phyloP scores from a whole-genome alignment of 2,329 filamentous ascomycete genomes.

The Talaromyces sp. region DNA sequence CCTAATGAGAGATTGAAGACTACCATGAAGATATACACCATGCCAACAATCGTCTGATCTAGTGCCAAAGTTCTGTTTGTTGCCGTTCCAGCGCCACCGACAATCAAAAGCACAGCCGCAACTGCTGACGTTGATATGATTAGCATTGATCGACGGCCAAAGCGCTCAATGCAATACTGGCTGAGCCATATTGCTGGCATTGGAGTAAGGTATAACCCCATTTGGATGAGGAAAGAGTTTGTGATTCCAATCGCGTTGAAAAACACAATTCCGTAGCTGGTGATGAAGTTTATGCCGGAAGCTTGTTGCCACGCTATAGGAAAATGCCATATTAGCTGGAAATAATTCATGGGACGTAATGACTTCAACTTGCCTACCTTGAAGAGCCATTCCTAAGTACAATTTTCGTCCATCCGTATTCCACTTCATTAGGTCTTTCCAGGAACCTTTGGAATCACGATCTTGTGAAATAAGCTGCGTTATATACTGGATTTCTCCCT shows the following conservation, averaged over 20 bases:
- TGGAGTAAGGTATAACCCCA: not conserved
- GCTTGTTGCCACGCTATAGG: slow-evolving; percentile 45
- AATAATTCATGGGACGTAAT: slow-evolving; percentile 23
- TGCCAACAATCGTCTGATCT: not conserved
- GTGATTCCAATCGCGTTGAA: slow-evolving; percentile 24
- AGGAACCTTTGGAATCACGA: slow-evolving; percentile 61
- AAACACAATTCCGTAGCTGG: slow-evolving; percentile 44
- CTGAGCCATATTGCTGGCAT: slow-evolving; percentile 1
- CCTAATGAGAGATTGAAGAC: not conserved
- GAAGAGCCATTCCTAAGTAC: slow-evolving; percentile 44
- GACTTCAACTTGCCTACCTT: slow-evolving; percentile 64
- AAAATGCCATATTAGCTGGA: slow-evolving; percentile 27
- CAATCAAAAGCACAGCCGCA: not conserved
- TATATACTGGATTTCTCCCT: slow-evolving; percentile 55
- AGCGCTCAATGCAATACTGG: not conserved
- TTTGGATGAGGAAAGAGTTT: slow-evolving; percentile 9
- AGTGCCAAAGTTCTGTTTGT: not conserved
- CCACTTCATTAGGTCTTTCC: slow-evolving; percentile 71
- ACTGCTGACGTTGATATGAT: not conserved
- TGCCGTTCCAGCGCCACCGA: not conserved
- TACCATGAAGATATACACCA: slow-evolving; percentile 2
- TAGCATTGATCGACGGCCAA: not conserved
- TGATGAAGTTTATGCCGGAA: slow-evolving; percentile 48
- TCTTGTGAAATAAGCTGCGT: slow-evolving; percentile 63
- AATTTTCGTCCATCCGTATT: not conserved